These are phyloP conservation scores for Xerocomus brunneocitrinus DNA, from an alignment of 768 basidiomycete genomes.

Conservation along the genomic window DNA sequence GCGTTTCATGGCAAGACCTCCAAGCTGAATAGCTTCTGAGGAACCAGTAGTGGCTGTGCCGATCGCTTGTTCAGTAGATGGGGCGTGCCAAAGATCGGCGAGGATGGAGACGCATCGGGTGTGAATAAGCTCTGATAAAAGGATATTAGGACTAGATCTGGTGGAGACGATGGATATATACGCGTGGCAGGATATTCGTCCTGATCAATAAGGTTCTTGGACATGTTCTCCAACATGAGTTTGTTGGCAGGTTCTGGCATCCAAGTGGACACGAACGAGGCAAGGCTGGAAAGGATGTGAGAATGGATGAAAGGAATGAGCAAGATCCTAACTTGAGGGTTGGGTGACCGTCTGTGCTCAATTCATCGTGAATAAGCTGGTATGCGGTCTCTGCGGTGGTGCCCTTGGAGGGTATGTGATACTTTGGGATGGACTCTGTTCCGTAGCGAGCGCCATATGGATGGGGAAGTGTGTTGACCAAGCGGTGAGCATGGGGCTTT, in stretches of 20 bases:
- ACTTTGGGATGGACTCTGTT: conserved; percentile 69
- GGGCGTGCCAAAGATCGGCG: conserved; percentile 66
- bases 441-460: conserved; percentile 62
- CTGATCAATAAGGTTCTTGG: conserved; percentile 65
- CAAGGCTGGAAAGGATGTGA: conserved; percentile 35
- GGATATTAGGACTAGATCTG: not conserved
- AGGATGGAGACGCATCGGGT: conserved; percentile 50
- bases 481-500: conserved; percentile 32
- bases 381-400: conserved; percentile 47
- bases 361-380: conserved; percentile 62
- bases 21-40: conserved; percentile 69
- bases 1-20: conserved; percentile 68
- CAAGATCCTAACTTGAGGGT: conserved; percentile 41
- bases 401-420: conserved; percentile 58
- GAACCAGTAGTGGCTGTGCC: conserved; percentile 70
- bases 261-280: conserved; percentile 66
- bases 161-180: conserved; percentile 11
- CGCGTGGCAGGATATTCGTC: conserved; percentile 66
- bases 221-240: conserved; percentile 60
- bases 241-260: conserved; percentile 50
- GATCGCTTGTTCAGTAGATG: conserved; percentile 48
- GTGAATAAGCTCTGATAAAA: conserved; percentile 38
- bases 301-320: not conserved
- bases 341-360: conserved; percentile 51
- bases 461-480: conserved; percentile 33